Percentiles rank a stretch among this genome's conserved stretches.
Conservation (phyloP, 169 alveolate species). For the Eimeria zaria region DNA sequence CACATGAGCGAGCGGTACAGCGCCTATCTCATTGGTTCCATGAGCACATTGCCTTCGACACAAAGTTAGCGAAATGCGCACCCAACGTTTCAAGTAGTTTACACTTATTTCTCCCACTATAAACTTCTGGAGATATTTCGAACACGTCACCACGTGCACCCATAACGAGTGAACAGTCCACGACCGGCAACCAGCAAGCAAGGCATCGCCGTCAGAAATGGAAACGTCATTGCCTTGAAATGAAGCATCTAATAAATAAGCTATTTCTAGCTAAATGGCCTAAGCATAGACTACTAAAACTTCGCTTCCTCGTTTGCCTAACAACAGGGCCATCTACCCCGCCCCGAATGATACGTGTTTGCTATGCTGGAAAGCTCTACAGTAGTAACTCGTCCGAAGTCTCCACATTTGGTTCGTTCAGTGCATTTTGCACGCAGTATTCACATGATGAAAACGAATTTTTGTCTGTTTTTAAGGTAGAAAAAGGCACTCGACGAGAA, state of each 20-base stretch:
- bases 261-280: background rate
- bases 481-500: background rate
- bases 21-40: background rate
- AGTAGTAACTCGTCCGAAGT: background rate
- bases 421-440: background rate
- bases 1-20: background rate
- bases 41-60: background rate
- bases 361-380: background rate
- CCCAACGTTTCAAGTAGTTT: background rate
- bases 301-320: background rate
- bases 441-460: background rate
- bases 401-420: background rate
- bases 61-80: background rate
- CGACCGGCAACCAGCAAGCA: background rate
- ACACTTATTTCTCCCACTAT: background rate
- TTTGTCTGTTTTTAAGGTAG: background rate
- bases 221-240: background rate
- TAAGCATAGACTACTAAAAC: background rate
- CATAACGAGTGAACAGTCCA: background rate
- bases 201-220: background rate
- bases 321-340: background rate
- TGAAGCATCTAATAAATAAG: background rate
- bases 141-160: background rate
- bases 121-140: background rate
- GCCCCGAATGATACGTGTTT: background rate